These are phyloP conservation scores for Musa beccarii DNA, from an alignment of 176 grass and related monocot genomes.

Conservation along the genomic window DNA sequence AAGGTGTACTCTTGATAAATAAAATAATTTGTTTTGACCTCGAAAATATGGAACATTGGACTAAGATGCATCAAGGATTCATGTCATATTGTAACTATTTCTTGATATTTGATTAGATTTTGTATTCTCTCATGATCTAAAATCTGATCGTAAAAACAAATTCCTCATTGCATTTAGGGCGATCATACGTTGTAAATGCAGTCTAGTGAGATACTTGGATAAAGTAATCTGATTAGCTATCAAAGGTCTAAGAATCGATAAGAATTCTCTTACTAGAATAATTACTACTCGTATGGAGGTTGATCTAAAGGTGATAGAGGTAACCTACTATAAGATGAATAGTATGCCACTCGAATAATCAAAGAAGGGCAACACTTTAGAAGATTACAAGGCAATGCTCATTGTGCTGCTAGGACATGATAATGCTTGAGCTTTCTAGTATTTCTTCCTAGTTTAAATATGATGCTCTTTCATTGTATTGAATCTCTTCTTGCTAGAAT, in stretches of 20 bases:
- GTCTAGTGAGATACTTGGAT: conserved; percentile 75
- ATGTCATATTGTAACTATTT: neutral
- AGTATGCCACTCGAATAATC: conserved; percentile 51
- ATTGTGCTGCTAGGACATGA: conserved; percentile 55
- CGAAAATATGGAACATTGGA: too few relatives aligned
- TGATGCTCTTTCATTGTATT: too few relatives aligned
- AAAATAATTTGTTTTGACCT: too few relatives aligned
- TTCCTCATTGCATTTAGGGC: conserved; percentile 53
- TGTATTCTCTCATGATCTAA: conserved; percentile 43
- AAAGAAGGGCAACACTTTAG: conserved; percentile 58
- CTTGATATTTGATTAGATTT: neutral
- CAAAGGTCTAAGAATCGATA: conserved; percentile 58
- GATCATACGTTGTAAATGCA: conserved; percentile 57
- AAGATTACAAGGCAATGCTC: conserved; percentile 68
- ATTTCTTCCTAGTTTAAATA: neutral
- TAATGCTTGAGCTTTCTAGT: conserved; percentile 10
- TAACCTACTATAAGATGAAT: conserved; percentile 73
- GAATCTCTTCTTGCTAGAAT: too few relatives aligned
- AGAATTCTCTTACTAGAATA: conserved; percentile 64
- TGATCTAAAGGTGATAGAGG: conserved; percentile 67
- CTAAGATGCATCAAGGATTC: too few relatives aligned
- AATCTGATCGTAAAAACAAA: conserved; percentile 74
- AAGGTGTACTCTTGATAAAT: too few relatives aligned
- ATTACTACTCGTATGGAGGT: conserved; percentile 67
- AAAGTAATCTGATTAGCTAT: conserved; percentile 57